Percentiles rank a stretch among this genome's conserved stretches.
Evolutionary conservation across 2,329 filamentous ascomycete species (phyloP).

Genomic region (Albifimbria verrucaria): DNA sequence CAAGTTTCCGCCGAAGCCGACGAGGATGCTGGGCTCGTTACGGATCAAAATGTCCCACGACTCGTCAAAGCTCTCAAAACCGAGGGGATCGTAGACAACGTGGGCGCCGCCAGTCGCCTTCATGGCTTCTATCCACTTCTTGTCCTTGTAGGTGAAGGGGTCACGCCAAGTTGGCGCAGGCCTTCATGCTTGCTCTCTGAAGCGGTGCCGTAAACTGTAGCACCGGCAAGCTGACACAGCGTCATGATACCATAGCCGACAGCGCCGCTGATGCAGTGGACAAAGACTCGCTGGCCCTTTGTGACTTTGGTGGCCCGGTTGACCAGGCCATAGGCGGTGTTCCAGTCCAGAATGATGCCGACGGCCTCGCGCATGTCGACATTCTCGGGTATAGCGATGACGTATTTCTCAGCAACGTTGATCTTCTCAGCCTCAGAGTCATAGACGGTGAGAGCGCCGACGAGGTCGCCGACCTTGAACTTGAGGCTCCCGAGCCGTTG

Average conservation of each 20-base stretch:
- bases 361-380: slow-evolving; percentile 38
- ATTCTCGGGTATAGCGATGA: slow-evolving; percentile 36
- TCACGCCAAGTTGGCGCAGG: slow-evolving; percentile 34
- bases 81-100: slow-evolving; percentile 45
- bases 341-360: slow-evolving; percentile 43
- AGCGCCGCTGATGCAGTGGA: slow-evolving; percentile 48
- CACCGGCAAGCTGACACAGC: slow-evolving; percentile 39
- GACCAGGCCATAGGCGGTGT: slow-evolving; percentile 35
- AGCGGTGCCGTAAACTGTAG: slow-evolving; percentile 47
- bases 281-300: slow-evolving; percentile 43
- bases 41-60: slow-evolving; percentile 39
- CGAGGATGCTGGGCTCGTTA: slow-evolving; percentile 32
- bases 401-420: slow-evolving; percentile 44
- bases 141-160: slow-evolving; percentile 44
- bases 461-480: slow-evolving; percentile 30
- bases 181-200: slow-evolving; percentile 40
- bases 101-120: slow-evolving; percentile 42
- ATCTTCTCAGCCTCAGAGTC: slow-evolving; percentile 41
- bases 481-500: slow-evolving; percentile 30
- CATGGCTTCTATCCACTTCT: slow-evolving; percentile 45
- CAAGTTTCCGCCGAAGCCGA: slow-evolving; percentile 36
- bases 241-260: slow-evolving; percentile 41
- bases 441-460: slow-evolving; percentile 34
- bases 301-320: slow-evolving; percentile 33
- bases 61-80: slow-evolving; percentile 49